These are phyloP conservation scores for Vitis cinerea DNA, from an alignment of 164 flowering plant species.

Conservation along the genomic window DNA sequence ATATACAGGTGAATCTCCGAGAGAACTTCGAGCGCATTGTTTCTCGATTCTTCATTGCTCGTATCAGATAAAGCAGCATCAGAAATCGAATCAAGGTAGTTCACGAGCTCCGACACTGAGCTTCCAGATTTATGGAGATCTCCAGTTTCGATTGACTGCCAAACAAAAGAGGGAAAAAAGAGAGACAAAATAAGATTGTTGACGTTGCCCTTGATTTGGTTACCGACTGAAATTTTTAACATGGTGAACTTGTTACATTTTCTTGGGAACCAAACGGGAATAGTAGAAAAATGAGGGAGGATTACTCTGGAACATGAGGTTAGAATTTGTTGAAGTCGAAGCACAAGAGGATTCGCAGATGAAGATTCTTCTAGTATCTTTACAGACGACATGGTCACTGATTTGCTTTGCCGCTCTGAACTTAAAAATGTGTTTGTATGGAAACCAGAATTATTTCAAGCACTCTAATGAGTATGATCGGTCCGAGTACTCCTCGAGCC, in stretches of 20 bases:
- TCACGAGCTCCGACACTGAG: constrained; percentile 33
- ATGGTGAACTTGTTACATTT: background rate
- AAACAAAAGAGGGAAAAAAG: background rate
- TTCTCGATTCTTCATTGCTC: constrained; percentile 22
- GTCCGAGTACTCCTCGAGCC: too few species aligned
- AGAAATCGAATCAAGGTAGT: constrained; percentile 39
- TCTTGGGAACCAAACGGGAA: background rate
- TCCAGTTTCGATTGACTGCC: constrained; percentile 40
- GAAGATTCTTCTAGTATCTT: constrained; percentile 7
- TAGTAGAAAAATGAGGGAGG: background rate
- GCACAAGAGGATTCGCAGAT: constrained; percentile 14
- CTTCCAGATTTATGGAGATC: constrained; percentile 29
- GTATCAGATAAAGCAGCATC: constrained; percentile 24
- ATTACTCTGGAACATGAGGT: constrained; percentile 36
- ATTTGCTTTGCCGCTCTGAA: too few species aligned
- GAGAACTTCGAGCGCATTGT: constrained; percentile 37
- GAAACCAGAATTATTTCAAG: too few species aligned
- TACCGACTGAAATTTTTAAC: background rate
- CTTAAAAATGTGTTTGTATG: too few species aligned
- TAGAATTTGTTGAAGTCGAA: constrained; percentile 33
- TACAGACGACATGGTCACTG: constrained; percentile 2
- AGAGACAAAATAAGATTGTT: background rate
- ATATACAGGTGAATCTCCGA: constrained; percentile 36
- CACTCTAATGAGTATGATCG: too few species aligned
- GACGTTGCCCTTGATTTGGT: background rate